Base-by-base conservation (phyloP, 108 stramenopile genomes). In the Stephanodiscus minutulus region DNA sequence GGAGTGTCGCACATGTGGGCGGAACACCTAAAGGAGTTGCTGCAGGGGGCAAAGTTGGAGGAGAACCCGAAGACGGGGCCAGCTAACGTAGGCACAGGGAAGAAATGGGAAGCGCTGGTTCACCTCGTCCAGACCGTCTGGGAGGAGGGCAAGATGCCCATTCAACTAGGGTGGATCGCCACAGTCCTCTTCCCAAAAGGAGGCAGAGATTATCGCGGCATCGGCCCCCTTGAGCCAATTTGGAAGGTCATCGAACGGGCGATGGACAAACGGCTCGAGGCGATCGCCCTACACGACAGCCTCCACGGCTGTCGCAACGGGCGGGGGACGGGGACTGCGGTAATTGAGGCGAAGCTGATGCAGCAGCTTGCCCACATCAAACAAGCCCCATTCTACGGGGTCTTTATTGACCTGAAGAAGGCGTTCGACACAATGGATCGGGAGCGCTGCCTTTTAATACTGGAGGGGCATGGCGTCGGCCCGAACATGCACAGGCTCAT, bases 281-380 rank as follows among this genome's bases (percentile, higher is more conserved):
- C 41, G 5, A 48, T 48, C 47, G 47, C 3, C 15, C 18, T 47
- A 25, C 60, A 62, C 27, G 70, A 72, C 27, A 47, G 24, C 44
- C 46, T 72, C 2, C 61, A 63, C 28, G 35, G 28, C 28, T 63
- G 33, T 36, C 28, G 21, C 6, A n/a, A 29, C 28, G 3, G 61
- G 39, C 35, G 70, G 21, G 70, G 70, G 15, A 72, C 61, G 5
- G 33, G 61, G 3, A 73, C 72, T 2, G 72, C 72, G 4, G 39
- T 54, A 44, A 54, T 64, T 24, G 64, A 73, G 39, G 64, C 46
- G 8, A 73, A 73, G 28, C 50, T 66, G 7, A 13, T 6, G 47
- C 63, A 66, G 31, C 31, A 33, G 31, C 31, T 33, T 5, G 31
- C 31, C 31, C 31, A 33, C 31, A 33, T 33, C 31, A 5, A 33